Evolutionary conservation across 1,284 basidiomycete species (phyloP), one percentile per base, ranked within the genome.

Genomic region (Heterobasidion occidentale): DNA sequence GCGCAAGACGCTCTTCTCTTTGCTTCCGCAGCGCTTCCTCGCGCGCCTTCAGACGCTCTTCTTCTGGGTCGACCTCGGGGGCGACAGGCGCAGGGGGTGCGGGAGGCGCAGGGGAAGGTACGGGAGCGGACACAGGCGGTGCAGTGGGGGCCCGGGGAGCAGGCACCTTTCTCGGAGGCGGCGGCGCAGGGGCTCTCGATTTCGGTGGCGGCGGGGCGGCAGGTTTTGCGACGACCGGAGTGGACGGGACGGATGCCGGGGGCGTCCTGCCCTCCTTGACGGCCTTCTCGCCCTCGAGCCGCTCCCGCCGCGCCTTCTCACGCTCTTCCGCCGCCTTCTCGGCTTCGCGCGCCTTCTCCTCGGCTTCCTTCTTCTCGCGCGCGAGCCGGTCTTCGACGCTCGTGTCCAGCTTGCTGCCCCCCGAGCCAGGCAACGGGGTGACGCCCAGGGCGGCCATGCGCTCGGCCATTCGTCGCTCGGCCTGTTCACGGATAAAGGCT

Each of bases 381-480:
- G 83, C 86, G 1, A 97, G 77, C 35, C 94, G 76, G 64, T 92
- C 90, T 67, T 92, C 90, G 3, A 94, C 89, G 54, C 76, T 80
- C 12, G 81, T 84, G 68, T 95, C 94, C 2, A 92, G 74, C 7
- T 75, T 72, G 9, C 80, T 69, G 0, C 73, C 66, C 4, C 76
- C 63, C 3, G 81, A 68, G 0, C 81, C 65, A 2, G 86, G 71
- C 6, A 80, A 70, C 1, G 80, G 75, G 2, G 90, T 78, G 35
- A 87, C 77, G 14, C 97, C 96, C 3, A 98, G 80, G 9, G 89
- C 89, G 46, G 86, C 83, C 79, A 92, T 94, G 36, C 96, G 88
- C 47, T 89, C 94, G 64, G 93, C 84, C 42, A 98, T 84, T 48
- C 90, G 83, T 19, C 86, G 81, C 65, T 92, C 86, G 1, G 94